These are phyloP conservation scores for Alternaria novae-zelandiae DNA, from an alignment of 2,329 filamentous ascomycete genomes.

Conservation along the genomic window DNA sequence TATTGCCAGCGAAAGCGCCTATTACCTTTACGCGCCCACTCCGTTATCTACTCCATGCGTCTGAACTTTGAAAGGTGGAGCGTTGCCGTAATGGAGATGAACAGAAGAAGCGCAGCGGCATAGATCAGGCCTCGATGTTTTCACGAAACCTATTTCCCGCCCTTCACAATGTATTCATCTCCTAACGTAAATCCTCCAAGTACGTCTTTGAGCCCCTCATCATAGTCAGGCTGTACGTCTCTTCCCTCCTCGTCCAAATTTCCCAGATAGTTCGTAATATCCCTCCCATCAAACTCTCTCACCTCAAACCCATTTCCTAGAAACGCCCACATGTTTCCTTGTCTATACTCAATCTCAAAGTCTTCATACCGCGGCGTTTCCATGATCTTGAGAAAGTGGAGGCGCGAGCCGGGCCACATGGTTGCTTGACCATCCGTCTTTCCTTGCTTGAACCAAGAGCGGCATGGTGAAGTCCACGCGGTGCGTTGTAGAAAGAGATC, in stretches of 20 bases:
- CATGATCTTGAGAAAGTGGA: constrained; percentile 34
- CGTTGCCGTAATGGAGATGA: not conserved
- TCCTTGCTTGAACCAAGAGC: constrained; percentile 34
- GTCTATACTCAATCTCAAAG: constrained; percentile 27
- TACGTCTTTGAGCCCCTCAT: constrained; percentile 46
- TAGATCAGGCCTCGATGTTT: not conserved
- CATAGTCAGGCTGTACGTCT: constrained; percentile 52
- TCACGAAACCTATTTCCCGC: not conserved
- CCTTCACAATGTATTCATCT: constrained; percentile 35
- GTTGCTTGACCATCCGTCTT: constrained; percentile 28
- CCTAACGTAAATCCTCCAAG: constrained; percentile 45
- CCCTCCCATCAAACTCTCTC: constrained; percentile 56
- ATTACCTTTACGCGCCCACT: not conserved
- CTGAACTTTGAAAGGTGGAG: not conserved
- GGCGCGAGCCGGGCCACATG: constrained; percentile 28
- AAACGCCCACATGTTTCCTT: constrained; percentile 29
- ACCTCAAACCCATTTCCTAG: constrained; percentile 48
- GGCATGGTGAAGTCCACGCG: constrained; percentile 32
- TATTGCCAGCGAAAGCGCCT: not conserved
- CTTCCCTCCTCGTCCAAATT: constrained; percentile 44
- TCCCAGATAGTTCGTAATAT: constrained; percentile 56
- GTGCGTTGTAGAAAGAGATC: constrained; percentile 33
- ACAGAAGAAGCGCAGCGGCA: not conserved
- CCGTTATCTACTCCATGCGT: not conserved
- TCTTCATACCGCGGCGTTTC: constrained; percentile 30